Evolutionary conservation across 106 monocot species (phyloP).

Genomic region (Dendrobium officinale): DNA sequence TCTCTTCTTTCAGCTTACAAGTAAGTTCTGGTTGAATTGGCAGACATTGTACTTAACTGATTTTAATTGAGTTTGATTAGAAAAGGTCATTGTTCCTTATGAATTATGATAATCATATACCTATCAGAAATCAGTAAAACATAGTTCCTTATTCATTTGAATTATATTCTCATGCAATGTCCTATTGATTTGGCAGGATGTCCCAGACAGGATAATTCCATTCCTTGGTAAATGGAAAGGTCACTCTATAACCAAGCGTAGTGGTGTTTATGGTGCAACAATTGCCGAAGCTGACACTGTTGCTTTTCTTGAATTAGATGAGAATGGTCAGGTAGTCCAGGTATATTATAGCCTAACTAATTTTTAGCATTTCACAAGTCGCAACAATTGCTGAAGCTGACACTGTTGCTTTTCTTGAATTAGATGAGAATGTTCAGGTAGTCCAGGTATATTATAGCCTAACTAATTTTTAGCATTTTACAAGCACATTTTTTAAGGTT

Average conservation of each 20-base stretch:
- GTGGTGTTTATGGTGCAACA: conserved; percentile 91
- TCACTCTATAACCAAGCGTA: conserved; percentile 79
- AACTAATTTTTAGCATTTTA: no score
- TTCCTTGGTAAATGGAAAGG: conserved; percentile 85
- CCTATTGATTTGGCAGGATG: conserved; percentile 23
- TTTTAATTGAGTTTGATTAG: neutral
- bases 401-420: conserved; percentile 52
- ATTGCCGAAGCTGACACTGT: conserved; percentile 63
- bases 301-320: conserved; percentile 56
- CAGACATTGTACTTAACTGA: neutral
- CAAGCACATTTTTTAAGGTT: no score
- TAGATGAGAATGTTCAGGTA: conserved; percentile 47
- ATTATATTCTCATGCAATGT: neutral
- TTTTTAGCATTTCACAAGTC: neutral
- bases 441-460: conserved; percentile 46
- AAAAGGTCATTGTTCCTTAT: neutral
- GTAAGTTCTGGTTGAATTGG: conserved; percentile 13
- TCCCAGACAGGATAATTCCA: conserved; percentile 35
- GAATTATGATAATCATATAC: neutral
- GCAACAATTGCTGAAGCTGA: conserved; percentile 75
- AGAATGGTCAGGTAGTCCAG: conserved; percentile 61
- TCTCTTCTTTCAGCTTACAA: conserved; percentile 10
- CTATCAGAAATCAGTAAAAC: neutral
- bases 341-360: conserved; percentile 15
- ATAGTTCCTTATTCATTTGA: neutral